Conservation (phyloP, 164 flowering plant genomes). For the Magnolia changhungtana region DNA sequence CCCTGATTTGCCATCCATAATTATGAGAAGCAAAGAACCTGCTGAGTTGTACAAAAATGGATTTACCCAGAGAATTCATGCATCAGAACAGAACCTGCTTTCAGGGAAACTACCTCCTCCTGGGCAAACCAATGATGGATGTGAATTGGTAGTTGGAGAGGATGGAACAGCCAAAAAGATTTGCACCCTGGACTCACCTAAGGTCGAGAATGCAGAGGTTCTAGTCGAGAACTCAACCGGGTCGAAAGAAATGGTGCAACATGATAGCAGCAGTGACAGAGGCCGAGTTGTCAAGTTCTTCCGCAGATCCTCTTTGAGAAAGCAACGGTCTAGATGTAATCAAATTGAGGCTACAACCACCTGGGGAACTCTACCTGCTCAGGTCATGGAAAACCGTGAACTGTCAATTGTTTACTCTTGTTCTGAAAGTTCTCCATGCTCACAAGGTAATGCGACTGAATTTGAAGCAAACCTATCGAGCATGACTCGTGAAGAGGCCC, state of each 20-base stretch:
- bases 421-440: constrained; percentile 16
- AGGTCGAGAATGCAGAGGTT: constrained; percentile 13
- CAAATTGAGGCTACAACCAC: constrained; percentile 9
- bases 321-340: constrained; percentile 28
- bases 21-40: constrained; percentile 58
- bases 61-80: constrained; percentile 75
- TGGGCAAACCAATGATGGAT: constrained; percentile 23
- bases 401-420: constrained; percentile 15
- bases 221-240: constrained; percentile 16
- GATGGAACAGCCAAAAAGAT: constrained; percentile 23
- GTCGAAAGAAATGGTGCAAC: constrained; percentile 11
- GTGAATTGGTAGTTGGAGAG: constrained; percentile 19
- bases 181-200: constrained; percentile 7
- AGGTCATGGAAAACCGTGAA: constrained; percentile 17
- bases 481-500: constrained; percentile 12
- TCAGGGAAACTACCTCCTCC: constrained; percentile 36
- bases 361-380: constrained; percentile 4
- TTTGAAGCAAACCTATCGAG: constrained; percentile 19
- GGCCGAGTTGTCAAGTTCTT: constrained; percentile 19
- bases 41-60: constrained; percentile 64
- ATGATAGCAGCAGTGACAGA: constrained; percentile 15
- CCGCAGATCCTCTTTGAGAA: constrained; percentile 22
- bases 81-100: constrained; percentile 46
- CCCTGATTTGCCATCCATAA: constrained; percentile 54
- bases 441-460: constrained; percentile 14